Evolutionary conservation across 2,329 filamentous ascomycete species (phyloP), one percentile per base, ranked within the genome.

Genomic region (Rutstroemia sp.): DNA sequence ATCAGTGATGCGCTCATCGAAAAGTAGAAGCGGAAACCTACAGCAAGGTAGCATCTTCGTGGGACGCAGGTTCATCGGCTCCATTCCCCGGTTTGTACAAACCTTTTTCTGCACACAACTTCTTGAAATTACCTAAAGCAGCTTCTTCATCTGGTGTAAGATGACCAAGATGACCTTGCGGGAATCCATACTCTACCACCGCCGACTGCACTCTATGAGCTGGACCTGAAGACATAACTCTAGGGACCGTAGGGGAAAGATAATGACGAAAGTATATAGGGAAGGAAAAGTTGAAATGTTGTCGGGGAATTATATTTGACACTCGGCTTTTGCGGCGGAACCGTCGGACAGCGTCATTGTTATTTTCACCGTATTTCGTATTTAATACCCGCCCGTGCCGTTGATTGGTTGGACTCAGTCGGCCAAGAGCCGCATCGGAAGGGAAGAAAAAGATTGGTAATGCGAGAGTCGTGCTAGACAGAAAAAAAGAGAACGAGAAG

Each of bases 111-210:
- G 79, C 74, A 37, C 88, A 78, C 39, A 87, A 69, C 10, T 70
- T 68, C 75, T 92, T 95, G 78, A 96, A 95, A 44, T 81, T 77
- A 23, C 73, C 71, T 51, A 96, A 77, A 17, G 85, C 82, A 30
- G 77, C 73, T 63, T 84, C 78, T 73, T 96, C 88, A 51, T 81
- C 76, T 19, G 78, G 74, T 25, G 76, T 88, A 58, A 96, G 78
- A 71, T 92, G 86, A 49, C 89, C 86, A 47, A 92, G 75, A 70
- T 95, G 91, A n/a, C 89, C 91, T 49, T 80, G 75, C 2, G 88
- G 88, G 71, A 87, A 92, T 61, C 77, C 78, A 63, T 75, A 68
- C 45, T 76, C 75, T 27, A 65, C 64, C 34, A 65, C 64, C 4
- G 69, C 68, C 30, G 64, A 67, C 48, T 67, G 62, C 25, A 70